Evolutionary conservation across 371 early-diverging fungal species (phyloP).

Genomic region (Rhizomucor pusillus): DNA sequence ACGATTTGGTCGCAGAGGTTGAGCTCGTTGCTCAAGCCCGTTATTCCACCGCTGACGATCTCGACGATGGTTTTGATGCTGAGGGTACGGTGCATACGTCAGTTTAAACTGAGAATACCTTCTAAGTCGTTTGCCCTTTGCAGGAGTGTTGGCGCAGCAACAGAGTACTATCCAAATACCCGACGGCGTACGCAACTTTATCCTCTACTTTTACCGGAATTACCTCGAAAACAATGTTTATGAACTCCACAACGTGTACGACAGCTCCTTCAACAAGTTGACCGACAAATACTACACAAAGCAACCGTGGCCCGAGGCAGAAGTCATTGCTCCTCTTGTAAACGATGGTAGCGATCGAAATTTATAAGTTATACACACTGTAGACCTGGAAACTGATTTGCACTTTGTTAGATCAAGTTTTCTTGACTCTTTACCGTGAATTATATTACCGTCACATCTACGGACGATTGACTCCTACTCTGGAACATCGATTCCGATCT

Average conservation of each 20-base stretch:
- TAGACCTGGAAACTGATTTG: too few relatives aligned
- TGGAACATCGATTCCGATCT: slow-evolving; percentile 89
- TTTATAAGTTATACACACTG: not conserved
- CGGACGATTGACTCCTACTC: slow-evolving; percentile 81
- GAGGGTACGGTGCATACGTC: slow-evolving; percentile 34
- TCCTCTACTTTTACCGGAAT: slow-evolving; percentile 78
- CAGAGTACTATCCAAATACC: slow-evolving; percentile 65
- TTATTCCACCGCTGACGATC: slow-evolving; percentile 47
- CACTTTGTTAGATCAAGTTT: slow-evolving; percentile 69
- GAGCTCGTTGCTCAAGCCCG: slow-evolving; percentile 69
- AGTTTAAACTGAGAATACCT: too few relatives aligned
- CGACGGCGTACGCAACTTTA: slow-evolving; percentile 81
- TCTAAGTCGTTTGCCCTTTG: not conserved
- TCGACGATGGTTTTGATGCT: slow-evolving; percentile 49
- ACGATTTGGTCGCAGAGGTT: slow-evolving; percentile 81
- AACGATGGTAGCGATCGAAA: slow-evolving; percentile 66
- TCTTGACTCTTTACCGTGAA: slow-evolving; percentile 93
- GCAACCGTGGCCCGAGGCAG: slow-evolving; percentile 90
- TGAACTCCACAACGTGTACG: slow-evolving; percentile 87
- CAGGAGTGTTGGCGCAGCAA: slow-evolving; percentile 31
- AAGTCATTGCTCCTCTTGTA: slow-evolving; percentile 78
- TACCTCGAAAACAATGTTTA: slow-evolving; percentile 76
- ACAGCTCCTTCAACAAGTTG: slow-evolving; percentile 87
- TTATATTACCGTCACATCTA: slow-evolving; percentile 96
- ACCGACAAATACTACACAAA: slow-evolving; percentile 91